phyloP scores from a whole-genome alignment of 2,329 filamentous ascomycete species.

The Exophiala alcalophila region DNA sequence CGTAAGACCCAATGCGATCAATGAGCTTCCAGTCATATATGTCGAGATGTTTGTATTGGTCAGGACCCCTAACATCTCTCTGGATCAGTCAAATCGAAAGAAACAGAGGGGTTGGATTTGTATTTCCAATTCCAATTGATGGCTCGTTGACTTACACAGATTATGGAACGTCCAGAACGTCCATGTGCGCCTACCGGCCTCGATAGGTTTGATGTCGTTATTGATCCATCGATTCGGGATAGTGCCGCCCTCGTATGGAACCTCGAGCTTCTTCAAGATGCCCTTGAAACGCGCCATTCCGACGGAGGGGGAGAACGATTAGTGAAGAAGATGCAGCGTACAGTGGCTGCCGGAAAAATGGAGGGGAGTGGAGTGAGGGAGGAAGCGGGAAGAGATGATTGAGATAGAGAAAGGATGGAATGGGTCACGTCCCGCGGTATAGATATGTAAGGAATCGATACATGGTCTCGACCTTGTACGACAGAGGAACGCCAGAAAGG shows the following conservation, averaged over 20 bases:
- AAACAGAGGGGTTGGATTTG: too few species aligned
- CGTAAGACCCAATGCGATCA: conserved; percentile 59
- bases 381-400: too few species aligned
- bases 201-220: conserved; percentile 62
- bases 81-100: conserved; percentile 40
- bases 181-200: conserved; percentile 79
- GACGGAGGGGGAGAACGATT: neutral
- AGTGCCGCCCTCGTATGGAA: conserved; percentile 29
- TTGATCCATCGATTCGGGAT: conserved; percentile 41
- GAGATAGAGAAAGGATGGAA: too few species aligned
- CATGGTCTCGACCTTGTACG: too few species aligned
- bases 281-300: conserved; percentile 8
- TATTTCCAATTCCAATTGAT: too few species aligned
- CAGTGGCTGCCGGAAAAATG: neutral
- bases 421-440: too few species aligned
- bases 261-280: conserved; percentile 28
- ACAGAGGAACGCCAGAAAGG: too few species aligned
- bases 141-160: conserved; percentile 31
- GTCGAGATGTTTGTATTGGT: conserved; percentile 41
- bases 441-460: too few species aligned
- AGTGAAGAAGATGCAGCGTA: neutral
- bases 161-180: conserved; percentile 68
- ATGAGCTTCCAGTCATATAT: conserved; percentile 37
- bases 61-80: conserved; percentile 37
- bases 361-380: too few species aligned